These are phyloP conservation scores for Symmetrospora coprosmae DNA, from an alignment of 768 basidiomycete species.

Conservation along the genomic window DNA sequence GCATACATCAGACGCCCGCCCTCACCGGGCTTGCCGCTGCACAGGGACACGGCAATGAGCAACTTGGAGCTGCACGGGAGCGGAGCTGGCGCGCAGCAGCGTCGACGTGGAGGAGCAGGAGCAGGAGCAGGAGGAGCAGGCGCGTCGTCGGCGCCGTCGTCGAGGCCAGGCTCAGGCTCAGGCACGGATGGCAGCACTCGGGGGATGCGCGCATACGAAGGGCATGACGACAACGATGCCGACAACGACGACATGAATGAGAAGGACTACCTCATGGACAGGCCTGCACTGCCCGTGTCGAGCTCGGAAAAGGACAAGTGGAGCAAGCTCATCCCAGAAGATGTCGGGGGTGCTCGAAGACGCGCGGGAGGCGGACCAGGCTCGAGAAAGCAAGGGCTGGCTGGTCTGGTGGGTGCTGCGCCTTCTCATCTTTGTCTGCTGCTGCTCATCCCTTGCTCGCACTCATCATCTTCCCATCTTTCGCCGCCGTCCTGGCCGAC, in stretches of 20 bases:
- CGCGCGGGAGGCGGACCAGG: not conserved
- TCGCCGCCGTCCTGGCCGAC: too few relatives aligned
- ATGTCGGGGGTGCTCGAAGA: not conserved
- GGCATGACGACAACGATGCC: not conserved
- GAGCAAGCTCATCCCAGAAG: slow-evolving; percentile 10
- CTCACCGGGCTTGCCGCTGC: slow-evolving; percentile 15
- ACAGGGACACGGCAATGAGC: slow-evolving; percentile 10
- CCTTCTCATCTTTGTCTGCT: not conserved
- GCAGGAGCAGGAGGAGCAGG: not conserved
- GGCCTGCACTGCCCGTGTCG: not conserved
- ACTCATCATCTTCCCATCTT: not conserved
- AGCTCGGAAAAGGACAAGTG: slow-evolving; percentile 16
- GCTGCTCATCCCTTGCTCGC: not conserved
- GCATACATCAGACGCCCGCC: not conserved
- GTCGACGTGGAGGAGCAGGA: not conserved
- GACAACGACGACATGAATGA: not conserved
- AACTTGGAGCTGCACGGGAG: slow-evolving; percentile 5
- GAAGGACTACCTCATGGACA: slow-evolving; percentile 16
- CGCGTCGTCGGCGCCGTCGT: not conserved
- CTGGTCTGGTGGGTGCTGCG: not conserved
- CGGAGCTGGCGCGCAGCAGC: slow-evolving; percentile 5
- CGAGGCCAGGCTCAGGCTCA: too few relatives aligned
- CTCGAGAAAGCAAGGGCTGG: not conserved
- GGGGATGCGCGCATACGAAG: not conserved
- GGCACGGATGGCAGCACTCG: not conserved